Conservation (phyloP, 2,329 filamentous ascomycete genomes). For the Cladophialophora chaetospira region DNA sequence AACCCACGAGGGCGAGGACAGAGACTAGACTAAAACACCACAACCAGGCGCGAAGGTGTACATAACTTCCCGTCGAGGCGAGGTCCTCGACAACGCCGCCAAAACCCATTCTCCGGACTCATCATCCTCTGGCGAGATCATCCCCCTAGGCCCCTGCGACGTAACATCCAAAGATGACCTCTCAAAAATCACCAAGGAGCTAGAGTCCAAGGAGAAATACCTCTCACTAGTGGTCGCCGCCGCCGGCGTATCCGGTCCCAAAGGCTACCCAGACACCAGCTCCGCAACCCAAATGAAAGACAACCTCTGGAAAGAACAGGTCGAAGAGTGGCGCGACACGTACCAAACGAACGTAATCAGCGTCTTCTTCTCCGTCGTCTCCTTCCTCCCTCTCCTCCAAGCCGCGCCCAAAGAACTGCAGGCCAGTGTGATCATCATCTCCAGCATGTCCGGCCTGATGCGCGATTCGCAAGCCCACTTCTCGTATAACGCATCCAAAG, state of each 20-base stretch:
- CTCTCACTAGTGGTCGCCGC: slow-evolving; percentile 67
- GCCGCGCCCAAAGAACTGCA: slow-evolving; percentile 53
- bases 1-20: too few relatives aligned
- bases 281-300: slow-evolving; percentile 58
- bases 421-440: slow-evolving; percentile 60
- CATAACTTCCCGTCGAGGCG: slow-evolving; percentile 36
- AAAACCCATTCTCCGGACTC: slow-evolving; percentile 37
- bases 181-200: slow-evolving; percentile 54
- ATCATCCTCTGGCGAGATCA: slow-evolving; percentile 54
- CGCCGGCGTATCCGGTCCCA: slow-evolving; percentile 67
- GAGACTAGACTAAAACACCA: too few relatives aligned
- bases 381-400: slow-evolving; percentile 67
- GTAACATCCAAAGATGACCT: slow-evolving; percentile 64
- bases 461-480: slow-evolving; percentile 70
- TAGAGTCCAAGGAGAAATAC: slow-evolving; percentile 62
- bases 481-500: slow-evolving; percentile 72
- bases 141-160: slow-evolving; percentile 58
- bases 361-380: slow-evolving; percentile 71
- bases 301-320: slow-evolving; percentile 63
- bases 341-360: slow-evolving; percentile 72
- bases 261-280: slow-evolving; percentile 55
- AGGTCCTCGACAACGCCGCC: slow-evolving; percentile 41
- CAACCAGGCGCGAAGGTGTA: slow-evolving; percentile 39
- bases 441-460: slow-evolving; percentile 71
- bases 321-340: slow-evolving; percentile 67